These are phyloP conservation scores for Cyberlindnera xishuangbannaensis DNA, from an alignment of 805 yeast genomes.

Conservation along the genomic window DNA sequence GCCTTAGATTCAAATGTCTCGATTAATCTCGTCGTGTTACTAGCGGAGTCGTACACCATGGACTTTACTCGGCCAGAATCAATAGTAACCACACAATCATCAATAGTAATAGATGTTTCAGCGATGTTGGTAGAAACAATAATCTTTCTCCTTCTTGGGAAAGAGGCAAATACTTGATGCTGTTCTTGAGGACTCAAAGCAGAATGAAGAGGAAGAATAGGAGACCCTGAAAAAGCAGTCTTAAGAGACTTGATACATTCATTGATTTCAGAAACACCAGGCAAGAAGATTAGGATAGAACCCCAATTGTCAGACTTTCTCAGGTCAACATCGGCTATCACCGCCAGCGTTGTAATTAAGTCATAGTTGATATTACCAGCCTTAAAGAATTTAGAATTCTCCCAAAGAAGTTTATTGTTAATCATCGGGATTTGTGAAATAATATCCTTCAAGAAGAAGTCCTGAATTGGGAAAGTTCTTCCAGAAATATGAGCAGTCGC, in stretches of 20 bases:
- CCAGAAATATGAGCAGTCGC: constrained; percentile 85
- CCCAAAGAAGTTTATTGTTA: constrained; percentile 38
- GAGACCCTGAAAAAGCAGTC: constrained; percentile 24
- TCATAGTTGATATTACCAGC: constrained; percentile 71
- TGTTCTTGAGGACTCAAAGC: constrained; percentile 82
- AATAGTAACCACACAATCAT: constrained; percentile 88
- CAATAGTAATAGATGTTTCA: constrained; percentile 93
- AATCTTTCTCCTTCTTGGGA: constrained; percentile 63
- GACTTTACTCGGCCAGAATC: constrained; percentile 85
- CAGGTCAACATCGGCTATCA: constrained; percentile 46
- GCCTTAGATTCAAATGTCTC: constrained; percentile 90
- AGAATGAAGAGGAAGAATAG: constrained; percentile 77
- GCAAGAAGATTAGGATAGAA: constrained; percentile 77
- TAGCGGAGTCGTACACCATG: constrained; percentile 59
- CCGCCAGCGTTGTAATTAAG: constrained; percentile 53
- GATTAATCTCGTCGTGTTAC: constrained; percentile 62
- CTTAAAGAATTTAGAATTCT: constrained; percentile 61
- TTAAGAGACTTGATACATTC: constrained; percentile 45
- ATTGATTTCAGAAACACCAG: constrained; percentile 86
- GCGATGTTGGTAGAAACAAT: constrained; percentile 91
- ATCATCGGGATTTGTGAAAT: constrained; percentile 50
- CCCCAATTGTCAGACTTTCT: constrained; percentile 42
- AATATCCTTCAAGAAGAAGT: constrained; percentile 64
- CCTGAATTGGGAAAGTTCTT: constrained; percentile 86
- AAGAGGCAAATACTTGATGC: constrained; percentile 57